Evolutionary conservation across 2,329 filamentous ascomycete genomes (phyloP).

Genomic region (Fusarium lyarnte): DNA sequence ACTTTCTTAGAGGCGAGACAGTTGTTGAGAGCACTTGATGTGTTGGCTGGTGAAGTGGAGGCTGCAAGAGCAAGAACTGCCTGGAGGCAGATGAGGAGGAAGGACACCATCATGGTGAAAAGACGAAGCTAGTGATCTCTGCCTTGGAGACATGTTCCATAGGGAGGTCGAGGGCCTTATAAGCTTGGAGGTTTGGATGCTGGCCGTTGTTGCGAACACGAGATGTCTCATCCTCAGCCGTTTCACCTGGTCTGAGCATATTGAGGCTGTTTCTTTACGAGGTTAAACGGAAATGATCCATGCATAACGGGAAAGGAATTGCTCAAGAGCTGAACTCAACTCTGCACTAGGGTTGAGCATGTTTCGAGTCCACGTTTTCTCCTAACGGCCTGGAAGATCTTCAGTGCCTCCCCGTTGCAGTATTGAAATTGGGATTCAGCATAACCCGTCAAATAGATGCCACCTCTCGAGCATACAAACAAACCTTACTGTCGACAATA

Average conservation of each 20-base stretch:
- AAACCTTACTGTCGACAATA: rapidly evolving
- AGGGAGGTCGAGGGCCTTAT: background rate
- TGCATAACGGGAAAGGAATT: background rate
- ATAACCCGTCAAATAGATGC: background rate
- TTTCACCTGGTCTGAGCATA: background rate
- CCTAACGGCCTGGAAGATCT: rapidly evolving
- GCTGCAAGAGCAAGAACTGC: background rate
- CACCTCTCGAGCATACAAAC: background rate
- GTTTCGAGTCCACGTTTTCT: background rate
- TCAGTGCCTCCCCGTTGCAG: rapidly evolving
- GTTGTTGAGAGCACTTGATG: conserved; percentile 22
- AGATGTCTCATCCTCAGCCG: background rate
- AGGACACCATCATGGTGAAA: background rate
- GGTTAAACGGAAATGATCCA: conserved; percentile 12
- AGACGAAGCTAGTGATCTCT: background rate
- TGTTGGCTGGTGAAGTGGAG: background rate
- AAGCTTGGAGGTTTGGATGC: background rate
- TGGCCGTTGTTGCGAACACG: background rate
- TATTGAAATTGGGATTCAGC: background rate
- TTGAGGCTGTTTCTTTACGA: conserved; percentile 15
- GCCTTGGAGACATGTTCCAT: too few relatives aligned
- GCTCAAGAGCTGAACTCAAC: background rate
- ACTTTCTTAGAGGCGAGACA: conserved; percentile 41
- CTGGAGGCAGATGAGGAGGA: conserved; percentile 9
- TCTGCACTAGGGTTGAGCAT: background rate